Base-by-base conservation (phyloP, 2,329 filamentous ascomycete genomes). In the Fusarium sp. region DNA sequence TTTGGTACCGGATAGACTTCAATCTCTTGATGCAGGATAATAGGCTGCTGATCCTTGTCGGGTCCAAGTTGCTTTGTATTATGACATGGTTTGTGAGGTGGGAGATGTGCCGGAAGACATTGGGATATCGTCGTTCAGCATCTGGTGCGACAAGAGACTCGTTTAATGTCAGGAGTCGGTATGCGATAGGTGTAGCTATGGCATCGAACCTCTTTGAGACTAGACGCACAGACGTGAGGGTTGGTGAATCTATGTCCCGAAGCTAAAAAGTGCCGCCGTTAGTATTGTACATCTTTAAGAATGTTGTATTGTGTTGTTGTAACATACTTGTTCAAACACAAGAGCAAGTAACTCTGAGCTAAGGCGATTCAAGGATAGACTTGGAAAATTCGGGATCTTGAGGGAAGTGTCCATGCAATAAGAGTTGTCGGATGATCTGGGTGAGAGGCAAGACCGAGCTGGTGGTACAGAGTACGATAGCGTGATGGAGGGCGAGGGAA, bases 291-390 rank as follows among this genome's bases (percentile, higher is more conserved):
- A 24, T 44, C 39, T 21, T 23, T 20, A 11, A 13, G 39, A 28
- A 21, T 18, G 31, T 48, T 20, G 10, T 21, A 41, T 18, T 41
- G 20, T 20, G 23, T 23, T 49, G n/a, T 44, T 23, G 28, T 37
- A 35, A 61, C 69, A 35, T 75, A 84, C 83, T 73, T 83, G 77
- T 68, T 81, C 70, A 26, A 83, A 77, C 33, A 84, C 78, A 37
- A 84, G 72, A 53, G 75, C 69, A n/a, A 84, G 49, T 18, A 84
- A 71, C 72, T 85, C 83, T 7, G 81, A 77, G 70, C 80, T 83
- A 20, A 85, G 77, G 53, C 77, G 71, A 52, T 78, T 63, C 39
- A 76, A 57, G 16, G 70, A 63, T 29, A 64, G 44, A 33, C 57
- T 47, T 48, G 59, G 56, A 37, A 57, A 46, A 50, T 49, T 47